Base-by-base conservation (phyloP, 1,139 yeast species). In the Hyphopichia buzzinii region DNA sequence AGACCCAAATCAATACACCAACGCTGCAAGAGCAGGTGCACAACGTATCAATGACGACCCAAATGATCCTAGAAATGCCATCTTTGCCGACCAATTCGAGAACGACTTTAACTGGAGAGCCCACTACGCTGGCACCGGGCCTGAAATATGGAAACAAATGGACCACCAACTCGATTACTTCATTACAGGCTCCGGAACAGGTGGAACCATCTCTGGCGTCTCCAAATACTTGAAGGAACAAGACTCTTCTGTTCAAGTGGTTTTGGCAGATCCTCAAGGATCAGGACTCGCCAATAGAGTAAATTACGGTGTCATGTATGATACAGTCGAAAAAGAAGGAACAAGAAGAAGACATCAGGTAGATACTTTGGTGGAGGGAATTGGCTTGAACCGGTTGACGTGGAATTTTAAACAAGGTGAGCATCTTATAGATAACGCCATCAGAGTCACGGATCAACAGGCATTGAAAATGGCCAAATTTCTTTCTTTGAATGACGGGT, bases 81-180 rank as follows among this genome's bases (percentile, higher is more conserved):
- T 90, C 0, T 92, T 90, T 67, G 97, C 97, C 3, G 94, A 92
- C 59, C 98, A 90, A 57, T 92, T 92, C 62, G 98, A 92, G 55
- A 92, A 88, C 54, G 94, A 85, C 46, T 81, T 77, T 41, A 92
- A 92, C 55, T 92, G 97, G 97, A 67, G 74, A 40, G 74, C 84
- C 4, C 98, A 92, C 59, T 88, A 80, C 55, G 57, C 59, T 11
- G 75, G 90, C 3, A 92, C 98, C 0, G 98, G 96, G 0, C 97
- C 97, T 1, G 98, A 85, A 57, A 86, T 92, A 7, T 82, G 75
- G 67, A 44, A 62, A 16, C 97, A 92, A 56, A 73, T 83, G 64
- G 64, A 72, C 2, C 79, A 79, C 7, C 48, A 66, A 2, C 50
- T 92, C 7, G 95, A 89, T 56, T 81, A 74, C 29, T 89, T 92